A percentile compares a stretch with the other conserved stretches of the same genome.
Evolutionary conservation across 192 early-diverging fungal species (phyloP).

Genomic region (Coemansia sp.): DNA sequence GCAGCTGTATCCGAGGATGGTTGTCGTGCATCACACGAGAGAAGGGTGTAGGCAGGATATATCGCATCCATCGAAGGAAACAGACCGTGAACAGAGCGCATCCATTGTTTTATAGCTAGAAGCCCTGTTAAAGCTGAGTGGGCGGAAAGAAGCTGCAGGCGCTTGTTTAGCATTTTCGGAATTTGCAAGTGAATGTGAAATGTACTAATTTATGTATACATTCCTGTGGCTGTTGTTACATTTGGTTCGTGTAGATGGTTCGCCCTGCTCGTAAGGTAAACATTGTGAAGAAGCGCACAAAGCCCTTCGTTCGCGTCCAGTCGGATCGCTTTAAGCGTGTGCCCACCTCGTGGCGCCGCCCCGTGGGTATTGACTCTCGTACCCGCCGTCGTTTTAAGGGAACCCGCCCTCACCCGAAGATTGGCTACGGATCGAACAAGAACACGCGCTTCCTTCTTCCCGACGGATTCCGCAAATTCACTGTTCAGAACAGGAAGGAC

Average conservation of each 20-base stretch:
- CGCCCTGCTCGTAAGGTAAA: constrained; percentile 89
- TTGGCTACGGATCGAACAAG: constrained; percentile 98
- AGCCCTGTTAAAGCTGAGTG: background rate
- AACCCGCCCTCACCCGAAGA: constrained; percentile 97
- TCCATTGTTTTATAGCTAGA: background rate
- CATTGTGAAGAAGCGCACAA: constrained; percentile 99
- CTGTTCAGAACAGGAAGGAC: constrained; percentile 88
- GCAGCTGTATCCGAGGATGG: background rate
- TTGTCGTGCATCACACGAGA: background rate
- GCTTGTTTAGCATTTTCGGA: no score
- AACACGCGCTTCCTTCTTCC: constrained; percentile 96
- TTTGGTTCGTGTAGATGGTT: constrained; percentile 71
- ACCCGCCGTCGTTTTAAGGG: constrained; percentile 99
- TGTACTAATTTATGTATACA: background rate
- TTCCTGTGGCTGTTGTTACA: background rate
- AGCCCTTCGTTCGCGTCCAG: constrained; percentile 95
- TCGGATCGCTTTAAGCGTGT: constrained; percentile 98
- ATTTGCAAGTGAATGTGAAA: no score
- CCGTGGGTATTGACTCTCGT: constrained; percentile 99
- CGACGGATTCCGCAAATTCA: constrained; percentile 99
- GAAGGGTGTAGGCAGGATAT: background rate
- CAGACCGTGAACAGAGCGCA: background rate
- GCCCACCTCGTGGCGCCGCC: constrained; percentile 97
- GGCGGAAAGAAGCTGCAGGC: background rate
- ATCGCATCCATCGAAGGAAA: background rate